A percentile compares a stretch with the other conserved stretches of the same genome.
Conservation (phyloP, 2,329 filamentous ascomycete genomes). For the Capronia coronata region DNA sequence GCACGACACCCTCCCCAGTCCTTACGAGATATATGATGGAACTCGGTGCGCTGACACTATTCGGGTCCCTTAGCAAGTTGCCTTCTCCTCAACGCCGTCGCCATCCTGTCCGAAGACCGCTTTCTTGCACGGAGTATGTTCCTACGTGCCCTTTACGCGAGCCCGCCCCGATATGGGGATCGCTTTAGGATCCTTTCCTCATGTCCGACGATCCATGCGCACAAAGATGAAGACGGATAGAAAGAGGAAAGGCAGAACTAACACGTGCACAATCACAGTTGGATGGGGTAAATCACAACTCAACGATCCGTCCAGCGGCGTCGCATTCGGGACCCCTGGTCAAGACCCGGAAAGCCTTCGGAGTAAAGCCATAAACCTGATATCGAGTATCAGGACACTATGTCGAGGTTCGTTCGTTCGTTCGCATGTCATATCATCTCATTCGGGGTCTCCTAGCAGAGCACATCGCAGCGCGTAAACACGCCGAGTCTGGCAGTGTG, state of each 20-base stretch:
- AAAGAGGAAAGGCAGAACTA: too few relatives aligned
- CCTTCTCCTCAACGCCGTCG: constrained; percentile 87
- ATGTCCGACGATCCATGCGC: background rate
- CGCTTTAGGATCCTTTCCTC: too few relatives aligned
- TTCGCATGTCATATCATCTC: background rate
- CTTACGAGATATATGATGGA: background rate
- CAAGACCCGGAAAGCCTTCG: constrained; percentile 72
- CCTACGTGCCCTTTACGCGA: too few relatives aligned
- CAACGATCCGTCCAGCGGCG: constrained; percentile 49
- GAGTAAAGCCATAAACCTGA: constrained; percentile 79
- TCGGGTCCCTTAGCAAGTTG: constrained; percentile 36
- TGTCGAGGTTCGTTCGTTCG: constrained; percentile 13
- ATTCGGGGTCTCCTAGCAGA: too few relatives aligned
- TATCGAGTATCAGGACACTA: constrained; percentile 53
- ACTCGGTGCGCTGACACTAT: constrained; percentile 12
- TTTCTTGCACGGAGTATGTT: constrained; percentile 68
- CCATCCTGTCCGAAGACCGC: constrained; percentile 88
- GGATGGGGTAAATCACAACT: constrained; percentile 60
- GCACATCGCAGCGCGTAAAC: too few relatives aligned
- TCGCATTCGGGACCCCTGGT: constrained; percentile 64
- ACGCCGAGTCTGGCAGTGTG: too few relatives aligned
- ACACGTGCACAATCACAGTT: constrained; percentile 47
- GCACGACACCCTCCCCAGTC: background rate
- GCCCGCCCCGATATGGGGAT: too few relatives aligned
- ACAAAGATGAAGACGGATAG: constrained; percentile 8